These are phyloP conservation scores for Backusella luteola DNA, from an alignment of 192 early-diverging fungal genomes.

Conservation along the genomic window DNA sequence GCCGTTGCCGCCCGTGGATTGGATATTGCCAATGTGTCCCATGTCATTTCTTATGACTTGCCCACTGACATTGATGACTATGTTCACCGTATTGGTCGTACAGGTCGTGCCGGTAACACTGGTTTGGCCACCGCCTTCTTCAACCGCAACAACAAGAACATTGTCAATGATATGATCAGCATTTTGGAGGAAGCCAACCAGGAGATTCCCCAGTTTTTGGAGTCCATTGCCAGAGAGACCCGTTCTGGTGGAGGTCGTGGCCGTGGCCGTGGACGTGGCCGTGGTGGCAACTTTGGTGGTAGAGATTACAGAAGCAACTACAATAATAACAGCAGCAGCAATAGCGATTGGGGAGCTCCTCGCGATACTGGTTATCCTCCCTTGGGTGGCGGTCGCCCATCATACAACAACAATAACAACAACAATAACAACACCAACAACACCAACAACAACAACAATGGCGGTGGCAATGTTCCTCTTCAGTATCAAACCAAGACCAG, in stretches of 20 bases:
- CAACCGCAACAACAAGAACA: slow-evolving; percentile 82
- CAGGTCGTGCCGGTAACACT: slow-evolving; percentile 95
- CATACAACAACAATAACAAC: not conserved
- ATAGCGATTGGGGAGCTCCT: slow-evolving; percentile 17
- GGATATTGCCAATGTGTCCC: slow-evolving; percentile 86
- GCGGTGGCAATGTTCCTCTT: slow-evolving; percentile 14
- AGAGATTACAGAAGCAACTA: slow-evolving; percentile 21
- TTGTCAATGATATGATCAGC: slow-evolving; percentile 82
- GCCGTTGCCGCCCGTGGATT: slow-evolving; percentile 86
- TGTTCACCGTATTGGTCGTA: slow-evolving; percentile 86
- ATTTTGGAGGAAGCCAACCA: slow-evolving; percentile 94
- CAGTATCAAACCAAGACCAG: slow-evolving; percentile 40
- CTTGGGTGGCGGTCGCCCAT: slow-evolving; percentile 15
- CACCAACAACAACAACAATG: too few species aligned
- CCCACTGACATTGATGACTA: slow-evolving; percentile 82
- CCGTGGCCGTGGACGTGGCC: slow-evolving; percentile 30
- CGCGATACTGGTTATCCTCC: slow-evolving; percentile 15
- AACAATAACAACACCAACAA: not conserved
- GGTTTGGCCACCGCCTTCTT: slow-evolving; percentile 95
- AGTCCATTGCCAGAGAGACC: slow-evolving; percentile 64
- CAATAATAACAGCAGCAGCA: not conserved
- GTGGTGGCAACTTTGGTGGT: slow-evolving; percentile 28
- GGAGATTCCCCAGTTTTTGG: slow-evolving; percentile 85
- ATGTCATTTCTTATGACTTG: slow-evolving; percentile 87
- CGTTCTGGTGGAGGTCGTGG: slow-evolving; percentile 25